Base-by-base conservation (phyloP, 2,329 filamentous ascomycete genomes). In the Penicillium sp. region DNA sequence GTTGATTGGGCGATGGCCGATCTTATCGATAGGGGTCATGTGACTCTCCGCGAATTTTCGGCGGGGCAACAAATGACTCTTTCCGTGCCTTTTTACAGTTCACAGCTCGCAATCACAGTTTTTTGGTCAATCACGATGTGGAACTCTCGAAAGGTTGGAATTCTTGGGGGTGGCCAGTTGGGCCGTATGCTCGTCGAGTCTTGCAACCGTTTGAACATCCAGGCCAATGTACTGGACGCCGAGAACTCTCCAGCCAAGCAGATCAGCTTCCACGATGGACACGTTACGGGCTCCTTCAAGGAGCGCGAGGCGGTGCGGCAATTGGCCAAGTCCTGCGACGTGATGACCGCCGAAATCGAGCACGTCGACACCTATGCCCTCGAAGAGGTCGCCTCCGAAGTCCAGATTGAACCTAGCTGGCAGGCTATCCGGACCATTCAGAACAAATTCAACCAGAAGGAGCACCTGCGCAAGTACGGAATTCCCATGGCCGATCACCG, bases 121-220 rank as follows among this genome's bases (percentile, higher is more conserved):
- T 39, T 49, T 38, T 48, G 35, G 42, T 54, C 35, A 34, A 48
- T 59, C 57, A 73, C 59, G 20, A 75, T 76, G 73, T 77, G 75
- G 75, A 77, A 77, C 62, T 70, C 73, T 52, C 75, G 68, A 48
- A 76, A 75, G 61, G 77, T 83, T 56, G 84, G 83, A 61, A 79
- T 86, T 50, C 78, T 85, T 57, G 84, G 83, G 37, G 83, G 83
- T 54, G 90, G 90, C 69, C 90, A 93, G 79, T 84, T 99, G 42
- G 95, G 94, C 61, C 90, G 91, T 65, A 98, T 98, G 95, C 86
- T 98, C 20, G 89, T 90, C 65, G 92, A 98, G 80, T 88, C 90
- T n/a, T 92, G 93, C 37, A 87, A 88, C 72, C 80, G 85, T 66
- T 84, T 96, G 59, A 92, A 91, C 69, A 87, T 96, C 66, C 84